Evolutionary conservation across 257 asterid species (phyloP).

Genomic region (Euphrasia confusa): DNA sequence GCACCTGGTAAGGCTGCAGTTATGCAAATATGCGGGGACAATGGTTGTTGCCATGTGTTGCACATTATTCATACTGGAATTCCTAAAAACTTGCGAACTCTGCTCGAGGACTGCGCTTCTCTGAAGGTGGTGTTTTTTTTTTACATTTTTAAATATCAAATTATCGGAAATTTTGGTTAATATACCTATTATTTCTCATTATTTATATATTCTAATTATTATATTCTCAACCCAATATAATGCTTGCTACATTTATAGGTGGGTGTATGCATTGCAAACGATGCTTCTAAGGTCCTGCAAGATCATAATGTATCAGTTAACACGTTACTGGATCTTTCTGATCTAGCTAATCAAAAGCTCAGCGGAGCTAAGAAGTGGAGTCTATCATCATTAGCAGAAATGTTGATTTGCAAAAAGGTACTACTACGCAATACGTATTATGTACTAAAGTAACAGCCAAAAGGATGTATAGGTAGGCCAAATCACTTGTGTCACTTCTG

Average conservation of each 20-base stretch:
- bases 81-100: conserved; percentile 51
- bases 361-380: conserved; percentile 73
- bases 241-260: conserved; percentile 46
- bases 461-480: background rate
- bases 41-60: conserved; percentile 55
- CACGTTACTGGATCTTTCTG: conserved; percentile 59
- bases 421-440: too few species aligned
- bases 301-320: conserved; percentile 61
- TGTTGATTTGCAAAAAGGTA: conserved; percentile 71
- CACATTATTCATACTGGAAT: conserved; percentile 80
- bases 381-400: conserved; percentile 66
- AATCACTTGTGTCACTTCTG: background rate
- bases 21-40: conserved; percentile 81
- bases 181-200: background rate
- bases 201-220: conserved; percentile 7
- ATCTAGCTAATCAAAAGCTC: conserved; percentile 65
- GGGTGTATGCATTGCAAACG: conserved; percentile 67
- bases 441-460: background rate
- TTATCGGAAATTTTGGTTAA: conserved; percentile 11
- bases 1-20: conserved; percentile 87
- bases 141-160: conserved; percentile 8
- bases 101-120: conserved; percentile 64
- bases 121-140: conserved; percentile 52
- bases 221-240: conserved; percentile 11
- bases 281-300: conserved; percentile 47